Evolutionary conservation across 2,329 filamentous ascomycete species (phyloP).

Genomic region (Neocatenulostroma microsporum): DNA sequence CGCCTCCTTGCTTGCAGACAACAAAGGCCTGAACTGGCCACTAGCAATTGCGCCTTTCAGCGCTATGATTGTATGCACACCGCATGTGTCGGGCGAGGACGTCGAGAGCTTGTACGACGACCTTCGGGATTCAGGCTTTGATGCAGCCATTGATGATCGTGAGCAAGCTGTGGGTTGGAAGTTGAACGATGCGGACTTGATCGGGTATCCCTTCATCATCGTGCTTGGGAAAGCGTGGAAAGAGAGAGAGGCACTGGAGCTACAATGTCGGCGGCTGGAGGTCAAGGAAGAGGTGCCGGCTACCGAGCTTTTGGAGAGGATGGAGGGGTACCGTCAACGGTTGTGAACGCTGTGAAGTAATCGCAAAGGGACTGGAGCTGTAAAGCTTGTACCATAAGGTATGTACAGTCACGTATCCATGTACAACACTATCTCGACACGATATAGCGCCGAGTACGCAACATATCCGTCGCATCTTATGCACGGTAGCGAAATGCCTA

Average conservation of each 20-base stretch:
- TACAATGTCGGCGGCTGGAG: conserved; percentile 66
- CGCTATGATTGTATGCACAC: conserved; percentile 53
- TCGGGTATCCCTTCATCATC: conserved; percentile 79
- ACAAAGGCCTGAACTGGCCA: conserved; percentile 79
- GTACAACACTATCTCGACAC: too few species aligned
- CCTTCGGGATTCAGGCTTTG: conserved; percentile 27
- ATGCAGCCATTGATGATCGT: conserved; percentile 66
- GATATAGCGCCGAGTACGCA: too few species aligned
- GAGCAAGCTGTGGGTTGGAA: conserved; percentile 68
- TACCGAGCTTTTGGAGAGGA: conserved; percentile 9
- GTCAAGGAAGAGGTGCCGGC: conserved; percentile 47
- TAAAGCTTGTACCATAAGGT: too few species aligned
- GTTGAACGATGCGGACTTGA: conserved; percentile 77
- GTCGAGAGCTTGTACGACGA: conserved; percentile 51
- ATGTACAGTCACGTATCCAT: too few species aligned
- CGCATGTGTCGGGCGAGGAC: conserved; percentile 12
- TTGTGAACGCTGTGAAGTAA: too few species aligned
- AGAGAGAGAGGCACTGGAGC: conserved; percentile 51
- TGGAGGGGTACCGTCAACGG: conserved; percentile 11
- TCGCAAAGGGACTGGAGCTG: too few species aligned
- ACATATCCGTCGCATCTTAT: too few species aligned
- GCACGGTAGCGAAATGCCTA: too few species aligned
- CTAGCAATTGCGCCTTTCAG: conserved; percentile 78
- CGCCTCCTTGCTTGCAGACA: conserved; percentile 65
- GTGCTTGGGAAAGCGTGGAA: conserved; percentile 68